A percentile compares a stretch with the other conserved stretches of the same genome.
Evolutionary conservation across 2,329 filamentous ascomycete species (phyloP).

Genomic region (Scolecobasidium constrictum): DNA sequence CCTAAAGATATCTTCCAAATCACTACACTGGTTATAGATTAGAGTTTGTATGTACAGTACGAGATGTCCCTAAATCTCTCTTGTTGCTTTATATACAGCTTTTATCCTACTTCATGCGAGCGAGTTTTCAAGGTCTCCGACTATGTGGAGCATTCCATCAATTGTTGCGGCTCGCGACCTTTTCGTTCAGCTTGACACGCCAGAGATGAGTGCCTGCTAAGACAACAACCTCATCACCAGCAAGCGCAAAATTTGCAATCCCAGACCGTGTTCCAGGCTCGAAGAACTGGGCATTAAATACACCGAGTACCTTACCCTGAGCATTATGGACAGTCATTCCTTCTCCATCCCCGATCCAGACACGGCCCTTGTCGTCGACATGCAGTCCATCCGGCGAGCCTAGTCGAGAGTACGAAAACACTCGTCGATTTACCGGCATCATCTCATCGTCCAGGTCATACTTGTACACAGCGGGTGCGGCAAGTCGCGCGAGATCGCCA

Average conservation of each 20-base stretch:
- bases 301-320: constrained; percentile 13
- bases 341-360: constrained; percentile 16
- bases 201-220: neutral
- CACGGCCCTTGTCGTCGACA: constrained; percentile 14
- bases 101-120: no score
- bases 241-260: constrained; percentile 13
- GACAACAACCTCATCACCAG: constrained; percentile 8
- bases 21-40: no score
- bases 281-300: constrained; percentile 11
- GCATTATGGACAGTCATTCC: constrained; percentile 13
- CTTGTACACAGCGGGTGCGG: neutral
- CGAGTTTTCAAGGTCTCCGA: no score
- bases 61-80: no score
- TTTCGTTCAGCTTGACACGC: neutral
- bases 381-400: constrained; percentile 15
- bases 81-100: no score
- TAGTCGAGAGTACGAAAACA: constrained; percentile 13
- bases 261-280: no score
- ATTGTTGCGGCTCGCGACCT: neutral
- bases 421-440: constrained; percentile 12
- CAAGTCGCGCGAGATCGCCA: neutral
- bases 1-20: no score
- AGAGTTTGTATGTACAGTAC: no score
- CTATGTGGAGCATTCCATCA: no score
- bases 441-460: constrained; percentile 14